These are phyloP conservation scores for Pyracantha coccinea DNA, from an alignment of 331 rosid species.

Conservation along the genomic window DNA sequence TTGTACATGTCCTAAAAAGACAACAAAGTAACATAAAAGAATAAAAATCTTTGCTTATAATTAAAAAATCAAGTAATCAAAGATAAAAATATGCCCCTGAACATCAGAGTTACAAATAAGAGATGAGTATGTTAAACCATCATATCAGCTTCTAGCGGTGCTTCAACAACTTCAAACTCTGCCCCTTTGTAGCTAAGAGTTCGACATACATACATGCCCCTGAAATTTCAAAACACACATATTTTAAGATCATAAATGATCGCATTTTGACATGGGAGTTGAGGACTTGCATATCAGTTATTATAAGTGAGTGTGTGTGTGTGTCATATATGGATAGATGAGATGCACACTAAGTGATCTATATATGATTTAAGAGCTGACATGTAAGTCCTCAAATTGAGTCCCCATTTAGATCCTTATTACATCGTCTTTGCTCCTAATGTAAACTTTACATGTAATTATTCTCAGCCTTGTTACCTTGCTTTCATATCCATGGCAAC, in stretches of 20 bases:
- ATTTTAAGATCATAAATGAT: neutral
- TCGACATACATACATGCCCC: conserved; percentile 98
- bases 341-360: neutral
- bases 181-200: conserved; percentile 90
- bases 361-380: neutral
- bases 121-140: conserved; percentile 46
- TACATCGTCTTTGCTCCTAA: neutral
- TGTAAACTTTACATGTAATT: neutral
- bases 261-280: neutral
- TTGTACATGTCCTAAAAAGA: conserved; percentile 67
- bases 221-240: conserved; percentile 25
- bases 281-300: conserved; percentile 12
- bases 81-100: neutral
- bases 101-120: neutral
- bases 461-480: conserved; percentile 44
- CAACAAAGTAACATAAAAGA: neutral
- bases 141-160: conserved; percentile 85
- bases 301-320: too few relatives aligned
- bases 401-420: neutral
- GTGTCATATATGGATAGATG: neutral
- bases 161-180: conserved; percentile 89
- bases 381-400: neutral
- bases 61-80: neutral
- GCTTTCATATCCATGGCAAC: conserved; percentile 99
- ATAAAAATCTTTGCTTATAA: neutral